Base-by-base conservation (phyloP, 1,139 yeast species). In the Saccharomycopsis phalli region DNA sequence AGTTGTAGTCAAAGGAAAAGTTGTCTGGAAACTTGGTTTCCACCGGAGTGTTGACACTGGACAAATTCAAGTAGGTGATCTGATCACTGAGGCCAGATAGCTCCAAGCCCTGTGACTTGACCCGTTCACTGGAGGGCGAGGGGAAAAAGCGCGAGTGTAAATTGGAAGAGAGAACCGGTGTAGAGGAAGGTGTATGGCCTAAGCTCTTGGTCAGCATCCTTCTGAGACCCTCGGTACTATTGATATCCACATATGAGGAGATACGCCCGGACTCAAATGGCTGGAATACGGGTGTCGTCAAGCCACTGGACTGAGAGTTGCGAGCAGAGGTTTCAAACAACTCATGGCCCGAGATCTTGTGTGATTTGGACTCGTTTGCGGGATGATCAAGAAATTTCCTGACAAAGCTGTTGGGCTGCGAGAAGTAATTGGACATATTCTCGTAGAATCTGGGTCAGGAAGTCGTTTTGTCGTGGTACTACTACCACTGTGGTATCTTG, bases 71-170 rank as follows among this genome's bases (percentile, higher is more conserved):
- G 18, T 34, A 39, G 14, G 40, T 42, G 17, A 42, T 42, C 16
- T 31, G 27, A 11, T 42, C 42, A 8, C 17, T 13, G 3, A 36
- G 21, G 20, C 21, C 18, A 35, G 10, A 14, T 20, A 4, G n/a
- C n/a, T n/a, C n/a, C n/a, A n/a, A n/a, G n/a, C n/a, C n/a, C n/a
- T n/a, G n/a, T n/a, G n/a, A n/a, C n/a, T n/a, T 37, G 17, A 38
- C 21, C 21, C 47, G 29, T 32, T 44, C 47, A 34, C 47, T 44
- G 7, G 23, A 36, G 5, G 47, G 47, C 16, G 46, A 42, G 8
- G 47, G 47, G 22, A 44, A 44, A 30, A 44, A 44, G 25, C 46
- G 27, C 11, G 46, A 42, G 22, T 42, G 28, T 22, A 34, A n/a
- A 27, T 44, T 41, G 17, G 41, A 36, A 27, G 37, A 36, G 17